phyloP scores from a whole-genome alignment of 2,329 filamentous ascomycete genomes.

The Nothophaeocryptopus gaeumannii region DNA sequence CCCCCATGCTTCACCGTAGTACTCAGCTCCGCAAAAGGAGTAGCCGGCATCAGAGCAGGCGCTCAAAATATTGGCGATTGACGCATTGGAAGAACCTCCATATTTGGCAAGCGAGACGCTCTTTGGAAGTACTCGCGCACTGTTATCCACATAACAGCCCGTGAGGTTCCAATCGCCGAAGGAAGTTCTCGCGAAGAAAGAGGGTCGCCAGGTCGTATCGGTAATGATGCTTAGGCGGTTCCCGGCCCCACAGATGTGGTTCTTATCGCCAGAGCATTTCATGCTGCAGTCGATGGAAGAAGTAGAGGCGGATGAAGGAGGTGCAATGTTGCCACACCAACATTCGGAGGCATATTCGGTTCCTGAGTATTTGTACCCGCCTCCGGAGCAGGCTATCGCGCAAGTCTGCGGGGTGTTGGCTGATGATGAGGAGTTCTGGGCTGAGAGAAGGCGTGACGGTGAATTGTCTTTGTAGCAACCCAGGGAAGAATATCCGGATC shows the following conservation, averaged over 20 bases:
- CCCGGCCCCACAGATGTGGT: constrained; percentile 27
- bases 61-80: constrained; percentile 28
- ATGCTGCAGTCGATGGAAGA: constrained; percentile 23
- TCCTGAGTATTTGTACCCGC: constrained; percentile 37
- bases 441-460: constrained; percentile 16
- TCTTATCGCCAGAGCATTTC: constrained; percentile 25
- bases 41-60: constrained; percentile 27
- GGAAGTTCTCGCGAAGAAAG: constrained; percentile 24
- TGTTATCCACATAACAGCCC: constrained; percentile 28
- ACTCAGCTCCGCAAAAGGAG: constrained; percentile 30
- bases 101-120: constrained; percentile 17
- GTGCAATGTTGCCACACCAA: constrained; percentile 18
- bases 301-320: constrained; percentile 1
- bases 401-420: constrained; percentile 27
- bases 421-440: not conserved
- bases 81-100: constrained; percentile 27
- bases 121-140: constrained; percentile 20
- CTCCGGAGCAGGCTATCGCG: constrained; percentile 26
- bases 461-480: constrained; percentile 27
- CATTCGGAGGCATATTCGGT: constrained; percentile 38
- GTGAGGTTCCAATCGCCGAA: constrained; percentile 27
- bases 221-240: constrained; percentile 15
- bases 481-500: constrained; percentile 15
- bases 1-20: constrained; percentile 28
- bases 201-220: constrained; percentile 26